Base-by-base conservation (phyloP, 2,329 filamentous ascomycete species). In the Aspergillus viridinutans region DNA sequence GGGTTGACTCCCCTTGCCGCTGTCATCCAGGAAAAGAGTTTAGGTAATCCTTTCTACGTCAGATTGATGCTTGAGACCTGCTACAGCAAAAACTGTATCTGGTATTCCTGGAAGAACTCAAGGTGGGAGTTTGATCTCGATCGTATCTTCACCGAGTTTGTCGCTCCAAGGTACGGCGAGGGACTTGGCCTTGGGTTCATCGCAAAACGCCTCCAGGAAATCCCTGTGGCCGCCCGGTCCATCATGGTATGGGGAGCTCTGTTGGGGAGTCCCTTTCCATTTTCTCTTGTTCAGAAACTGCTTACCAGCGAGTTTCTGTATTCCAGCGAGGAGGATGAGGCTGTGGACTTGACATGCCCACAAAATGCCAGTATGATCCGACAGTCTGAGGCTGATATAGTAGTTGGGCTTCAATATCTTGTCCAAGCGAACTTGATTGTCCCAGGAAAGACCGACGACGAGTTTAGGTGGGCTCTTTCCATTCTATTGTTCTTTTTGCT, bases 31-130 rank as follows among this genome's bases (percentile, higher is more conserved):
- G 92, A 93, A 67, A 95, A 94, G 75, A 93, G 90, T 8, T 84
- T 84, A 26, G 92, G 92, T 1, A 96, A 96, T 60, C 88, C 92
- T 0, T 97, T 96, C 67, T 95, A 94, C 67, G 89, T 96, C 72
- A 83, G 90, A 55, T 90, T 96, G 74, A 95, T 97, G 83, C 82
- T 97, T 4, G 90, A 90, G 67, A 88, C 89, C 3, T 95, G 90
- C 70, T 87, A 96, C 71, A 85, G 90, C 43, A 94, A 90, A 69
- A 88, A 88, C 63, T 96, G 90, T 71, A 89, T 97, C 51, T 96
- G 87, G 84, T 97, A 96, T 72, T 91, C 92, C 60, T 96, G 94
- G 81, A 86, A 86, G 64, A 85, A 88, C 61, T 90, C 86, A 49
- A 82, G 83, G 49, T 97, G 93, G 93, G 82, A 88, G 48, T 97